Conservation (phyloP, 345 rosid genomes). For the Eucalyptus viminalis region DNA sequence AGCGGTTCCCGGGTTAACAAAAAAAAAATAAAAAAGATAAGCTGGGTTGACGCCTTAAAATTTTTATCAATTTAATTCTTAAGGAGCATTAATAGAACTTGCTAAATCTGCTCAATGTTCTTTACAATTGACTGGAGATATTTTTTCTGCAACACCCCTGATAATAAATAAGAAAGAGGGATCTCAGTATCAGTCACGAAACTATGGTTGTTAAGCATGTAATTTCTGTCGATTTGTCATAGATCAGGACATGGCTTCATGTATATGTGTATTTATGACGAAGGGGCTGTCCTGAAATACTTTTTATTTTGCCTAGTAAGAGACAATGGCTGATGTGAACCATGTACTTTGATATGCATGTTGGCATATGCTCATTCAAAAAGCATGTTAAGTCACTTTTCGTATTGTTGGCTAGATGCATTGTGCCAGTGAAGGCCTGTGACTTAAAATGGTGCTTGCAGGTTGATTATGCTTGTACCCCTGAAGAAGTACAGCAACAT, state of each 20-base stretch:
- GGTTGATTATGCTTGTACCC: conserved; percentile 97
- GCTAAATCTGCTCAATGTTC: not conserved
- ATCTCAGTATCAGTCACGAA: not conserved
- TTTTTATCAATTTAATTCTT: not conserved
- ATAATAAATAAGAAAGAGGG: not conserved
- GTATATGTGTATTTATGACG: not conserved
- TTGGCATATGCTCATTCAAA: not conserved
- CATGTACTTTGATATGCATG: not conserved
- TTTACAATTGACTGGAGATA: not conserved
- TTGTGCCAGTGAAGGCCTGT: not conserved
- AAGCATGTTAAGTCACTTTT: not conserved
- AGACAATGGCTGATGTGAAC: not conserved
- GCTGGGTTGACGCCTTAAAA: not conserved
- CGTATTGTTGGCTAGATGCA: not conserved
- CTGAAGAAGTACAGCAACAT: conserved; percentile 98
- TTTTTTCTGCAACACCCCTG: not conserved
- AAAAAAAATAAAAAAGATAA: not conserved
- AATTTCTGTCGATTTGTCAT: not conserved
- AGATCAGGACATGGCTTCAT: not conserved
- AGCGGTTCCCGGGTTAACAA: too few relatives aligned
- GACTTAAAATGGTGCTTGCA: not conserved
- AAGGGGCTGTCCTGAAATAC: not conserved
- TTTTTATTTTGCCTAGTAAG: not conserved
- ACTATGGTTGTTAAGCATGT: not conserved
- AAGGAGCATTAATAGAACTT: not conserved